Base-by-base conservation (phyloP, 352 stramenopile genomes). In the Phytopythium ostracodes region DNA sequence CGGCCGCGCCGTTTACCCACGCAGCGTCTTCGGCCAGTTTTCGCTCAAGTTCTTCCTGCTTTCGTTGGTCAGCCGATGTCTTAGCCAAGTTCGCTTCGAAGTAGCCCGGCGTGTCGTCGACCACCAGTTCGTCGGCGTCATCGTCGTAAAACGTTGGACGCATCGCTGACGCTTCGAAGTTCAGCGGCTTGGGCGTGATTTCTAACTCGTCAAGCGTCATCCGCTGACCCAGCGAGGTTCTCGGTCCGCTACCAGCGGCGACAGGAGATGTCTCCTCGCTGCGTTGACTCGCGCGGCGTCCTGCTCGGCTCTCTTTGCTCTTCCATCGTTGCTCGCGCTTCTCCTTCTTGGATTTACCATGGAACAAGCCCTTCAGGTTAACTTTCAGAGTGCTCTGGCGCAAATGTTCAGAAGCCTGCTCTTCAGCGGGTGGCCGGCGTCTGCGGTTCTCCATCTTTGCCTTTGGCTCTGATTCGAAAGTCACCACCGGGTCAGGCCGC, bases 61-160 rank as follows among this genome's bases (percentile, higher is more conserved):
- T 70, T 49, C 67, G 65, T 8, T 52, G 55, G 38, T 77, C 63
- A 11, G 60, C 64, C 35, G 65, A 42, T 55, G 60, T 66, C 59
- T 73, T 59, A 0, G 50, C 63, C 35, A 61, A 59, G 2, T 62
- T 70, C 36, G 64, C 64, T 35, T 89, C 80, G 56, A 89, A 89
- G 47, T 81, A 90, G 3, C 79, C 76, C 25, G 81, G 77, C 0
- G 70, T 71, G 38, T 90, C 72, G 36, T 92, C 81, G 51, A 87
- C 70, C 2, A 92, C 76, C 4, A 81, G 33, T 20, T 84, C 70
- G 29, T 89, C 79, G 8, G 57, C 78, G 47, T 87, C 62, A 35
- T 77, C 60, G 11, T 78, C 74, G 56, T 87, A 87, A 42, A 79
- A 75, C 17, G 67, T 77, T 17, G 65, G 62, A 20, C 59, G 58